Percentiles rank a stretch among this genome's conserved stretches.
These are phyloP conservation scores for Helichrysum umbraculigerum DNA, from an alignment of 129 eudicot species.

Conservation along the genomic window DNA sequence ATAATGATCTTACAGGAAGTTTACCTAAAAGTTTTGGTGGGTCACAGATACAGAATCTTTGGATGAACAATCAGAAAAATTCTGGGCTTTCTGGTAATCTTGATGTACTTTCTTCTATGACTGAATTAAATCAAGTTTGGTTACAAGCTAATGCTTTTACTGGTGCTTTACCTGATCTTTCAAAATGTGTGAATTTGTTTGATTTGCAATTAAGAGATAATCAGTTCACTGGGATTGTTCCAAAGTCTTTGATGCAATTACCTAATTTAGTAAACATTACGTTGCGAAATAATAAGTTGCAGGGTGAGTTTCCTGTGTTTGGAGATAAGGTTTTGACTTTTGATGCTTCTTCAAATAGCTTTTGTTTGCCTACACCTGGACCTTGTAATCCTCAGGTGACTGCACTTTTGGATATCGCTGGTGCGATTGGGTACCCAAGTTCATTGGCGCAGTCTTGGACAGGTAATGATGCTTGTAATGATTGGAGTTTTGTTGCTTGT, in stretches of 20 bases:
- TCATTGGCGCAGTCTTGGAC: constrained; percentile 52
- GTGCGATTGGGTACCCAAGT: constrained; percentile 62
- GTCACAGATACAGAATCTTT: constrained; percentile 47
- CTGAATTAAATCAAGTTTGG: constrained; percentile 63
- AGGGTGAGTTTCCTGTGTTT: constrained; percentile 59
- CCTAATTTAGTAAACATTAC: constrained; percentile 44
- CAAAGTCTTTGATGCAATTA: constrained; percentile 32
- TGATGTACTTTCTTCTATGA: constrained; percentile 51
- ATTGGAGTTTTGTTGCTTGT: constrained; percentile 50
- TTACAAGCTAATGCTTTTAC: constrained; percentile 55
- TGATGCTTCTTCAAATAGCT: constrained; percentile 41
- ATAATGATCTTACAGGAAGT: constrained; percentile 50
- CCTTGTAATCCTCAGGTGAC: constrained; percentile 69
- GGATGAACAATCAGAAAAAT: constrained; percentile 53
- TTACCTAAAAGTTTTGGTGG: constrained; percentile 47
- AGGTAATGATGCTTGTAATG: constrained; percentile 53
- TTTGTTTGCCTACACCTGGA: constrained; percentile 50
- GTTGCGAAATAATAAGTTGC: constrained; percentile 57
- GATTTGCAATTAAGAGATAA: constrained; percentile 81
- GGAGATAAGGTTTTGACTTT: constrained; percentile 15
- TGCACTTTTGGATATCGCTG: constrained; percentile 52
- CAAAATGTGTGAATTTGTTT: constrained; percentile 39
- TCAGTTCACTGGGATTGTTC: constrained; percentile 60
- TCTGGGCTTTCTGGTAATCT: constrained; percentile 45
- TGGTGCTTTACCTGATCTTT: constrained; percentile 59